Conservation (phyloP, 2,329 filamentous ascomycete species). For the Bimuria novae-zelandiae region DNA sequence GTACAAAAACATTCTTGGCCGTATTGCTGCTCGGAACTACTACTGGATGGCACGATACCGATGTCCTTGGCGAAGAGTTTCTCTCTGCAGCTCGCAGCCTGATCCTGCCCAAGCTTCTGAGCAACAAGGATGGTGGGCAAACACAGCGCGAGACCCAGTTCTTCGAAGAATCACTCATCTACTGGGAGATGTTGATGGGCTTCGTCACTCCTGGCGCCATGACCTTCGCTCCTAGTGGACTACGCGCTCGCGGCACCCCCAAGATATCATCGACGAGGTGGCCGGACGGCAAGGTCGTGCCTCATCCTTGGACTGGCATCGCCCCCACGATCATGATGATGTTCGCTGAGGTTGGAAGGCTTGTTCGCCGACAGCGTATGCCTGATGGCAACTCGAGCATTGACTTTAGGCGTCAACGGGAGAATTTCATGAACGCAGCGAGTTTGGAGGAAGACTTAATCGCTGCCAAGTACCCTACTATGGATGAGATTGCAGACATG, state of each 20-base stretch:
- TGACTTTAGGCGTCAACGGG: constrained; percentile 37
- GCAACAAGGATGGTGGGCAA: constrained; percentile 36
- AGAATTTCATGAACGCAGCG: constrained; percentile 45
- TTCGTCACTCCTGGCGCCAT: constrained; percentile 55
- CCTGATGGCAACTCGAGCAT: constrained; percentile 32
- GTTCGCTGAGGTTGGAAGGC: constrained; percentile 52
- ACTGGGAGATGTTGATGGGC: constrained; percentile 64
- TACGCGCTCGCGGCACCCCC: constrained; percentile 26
- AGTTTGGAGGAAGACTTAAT: constrained; percentile 56
- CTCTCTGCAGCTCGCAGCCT: constrained; percentile 54
- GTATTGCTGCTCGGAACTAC: constrained; percentile 64
- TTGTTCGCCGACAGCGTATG: constrained; percentile 47
- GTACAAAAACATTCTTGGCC: constrained; percentile 60
- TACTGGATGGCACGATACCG: constrained; percentile 63
- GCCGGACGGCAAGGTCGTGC: constrained; percentile 43
- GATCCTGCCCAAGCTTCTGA: constrained; percentile 51
- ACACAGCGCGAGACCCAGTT: constrained; percentile 51
- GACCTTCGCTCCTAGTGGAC: constrained; percentile 36
- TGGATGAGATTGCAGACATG: constrained; percentile 55
- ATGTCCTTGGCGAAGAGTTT: constrained; percentile 59
- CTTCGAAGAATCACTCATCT: constrained; percentile 61
- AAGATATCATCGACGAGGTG: constrained; percentile 29
- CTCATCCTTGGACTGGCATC: constrained; percentile 57
- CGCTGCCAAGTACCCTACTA: constrained; percentile 51
- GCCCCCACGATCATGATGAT: constrained; percentile 51